Evolutionary conservation across 2,329 filamentous ascomycete species (phyloP), one percentile per base, ranked within the genome.

Genomic region (Colletotrichum zoysiae): DNA sequence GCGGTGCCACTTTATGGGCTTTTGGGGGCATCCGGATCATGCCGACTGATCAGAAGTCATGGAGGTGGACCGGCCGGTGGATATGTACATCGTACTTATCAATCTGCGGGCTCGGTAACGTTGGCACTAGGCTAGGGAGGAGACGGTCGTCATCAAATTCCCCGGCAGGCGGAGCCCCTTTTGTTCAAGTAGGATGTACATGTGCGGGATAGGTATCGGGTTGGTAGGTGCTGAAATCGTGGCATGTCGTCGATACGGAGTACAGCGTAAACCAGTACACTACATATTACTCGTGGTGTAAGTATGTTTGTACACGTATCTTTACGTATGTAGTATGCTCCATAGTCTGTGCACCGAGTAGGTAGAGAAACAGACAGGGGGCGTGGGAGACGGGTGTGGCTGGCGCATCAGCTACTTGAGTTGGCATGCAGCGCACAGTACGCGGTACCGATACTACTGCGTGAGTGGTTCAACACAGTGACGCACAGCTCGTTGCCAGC

Each of bases 101-200:
- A 68, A 69, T 64, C 46, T 71, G 69, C 46, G 59, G 53, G 53
- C 53, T 56, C 55, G 59, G 65, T 64, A 71, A 53, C 65, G 64
- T 65, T 60, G 65, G 55, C 53, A 71, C 59, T 69, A 71, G 69
- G 23, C 59, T 44, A 48, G 59, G 58, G 44, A 48, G 59, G 53
- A 71, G 68, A 35, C 53, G 69, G 69, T 71, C 69, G 65, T 71
- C 65, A 71, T 71, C 59, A 64, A 71, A 69, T 64, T 71, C 65
- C 65, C 69, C 69, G 69, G 65, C 33, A 26, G 30, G 69, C 53
- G 59, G 59, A 64, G 59, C 46, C 53, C 46, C 5, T 20, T 67
- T 50, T 18, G n/a, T 14, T 59, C 33, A 56, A 65, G 33, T 60
- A 35, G 16, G 18, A 18, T 8, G 42, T 46, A 48, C 46, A 48